phyloP scores from a whole-genome alignment of 495 filamentous ascomycete genomes.

The Jackrogersella multiformis region DNA sequence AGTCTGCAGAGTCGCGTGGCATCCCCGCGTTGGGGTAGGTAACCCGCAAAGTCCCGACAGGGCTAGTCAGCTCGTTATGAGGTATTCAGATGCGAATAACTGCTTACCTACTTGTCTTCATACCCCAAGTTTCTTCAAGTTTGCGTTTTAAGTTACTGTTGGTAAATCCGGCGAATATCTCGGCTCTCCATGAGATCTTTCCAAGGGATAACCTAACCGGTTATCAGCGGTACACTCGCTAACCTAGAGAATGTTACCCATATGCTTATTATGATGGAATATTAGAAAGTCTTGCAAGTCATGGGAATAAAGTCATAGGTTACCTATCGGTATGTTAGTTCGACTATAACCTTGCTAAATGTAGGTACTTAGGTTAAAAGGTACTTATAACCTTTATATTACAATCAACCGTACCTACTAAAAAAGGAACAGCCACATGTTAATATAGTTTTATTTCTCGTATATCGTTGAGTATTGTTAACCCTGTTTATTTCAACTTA shows the following conservation, averaged over 20 bases:
- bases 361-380: too few species aligned
- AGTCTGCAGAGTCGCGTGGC: slow-evolving; percentile 40
- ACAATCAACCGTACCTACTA: background rate
- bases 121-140: slow-evolving; percentile 1
- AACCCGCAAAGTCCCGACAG: slow-evolving; percentile 25
- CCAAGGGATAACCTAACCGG: background rate
- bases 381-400: too few species aligned
- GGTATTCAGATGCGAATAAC: slow-evolving; percentile 7
- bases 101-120: slow-evolving; percentile 4
- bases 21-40: slow-evolving; percentile 38
- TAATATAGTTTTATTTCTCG: background rate
- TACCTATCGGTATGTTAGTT: too few species aligned
- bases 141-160: slow-evolving; percentile 7
- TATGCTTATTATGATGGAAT: slow-evolving; percentile 3
- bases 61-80: slow-evolving; percentile 6
- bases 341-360: too few species aligned
- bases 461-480: background rate
- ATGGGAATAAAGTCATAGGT: background rate
- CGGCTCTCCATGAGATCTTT: background rate
- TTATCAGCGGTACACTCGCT: slow-evolving; percentile 6
- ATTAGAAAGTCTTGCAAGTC: background rate
- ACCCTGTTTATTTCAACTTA: background rate
- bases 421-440: background rate
- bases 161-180: background rate
- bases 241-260: slow-evolving; percentile 4